Base-by-base conservation (phyloP, 495 filamentous ascomycete species). In the Zalerion maritima region DNA sequence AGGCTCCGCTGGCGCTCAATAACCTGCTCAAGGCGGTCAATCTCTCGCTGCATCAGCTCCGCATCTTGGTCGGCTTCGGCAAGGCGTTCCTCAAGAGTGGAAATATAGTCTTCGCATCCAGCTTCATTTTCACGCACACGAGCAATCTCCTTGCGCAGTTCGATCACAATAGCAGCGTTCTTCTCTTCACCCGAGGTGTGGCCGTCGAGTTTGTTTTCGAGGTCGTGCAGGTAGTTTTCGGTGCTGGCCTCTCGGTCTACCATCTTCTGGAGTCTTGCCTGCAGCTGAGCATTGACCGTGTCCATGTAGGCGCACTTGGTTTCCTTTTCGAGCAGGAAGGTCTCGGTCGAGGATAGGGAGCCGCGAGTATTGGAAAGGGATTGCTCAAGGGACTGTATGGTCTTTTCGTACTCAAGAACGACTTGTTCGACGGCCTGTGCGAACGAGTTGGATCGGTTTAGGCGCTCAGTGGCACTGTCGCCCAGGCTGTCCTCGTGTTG, bases 371-470 rank as follows among this genome's bases (percentile, higher is more conserved):
- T 89, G 1, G 91, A 84, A 9, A 99, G 70, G 1, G 85, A 91
- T 22, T 82, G 71, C 57, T 99, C 91, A 15, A 99, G 69, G 40
- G 67, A 78, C 48, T 94, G 83, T 35, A 99, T 96, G 0, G 89
- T 99, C 67, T 92, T 94, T 43, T 99, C 89, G 49, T 99, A 99
- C 46, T 99, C 89, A 11, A 96, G 57, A 10, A 99, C 82, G 22
- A 99, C 82, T 46, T 89, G 78, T 44, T 99, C 91, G 17, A 94
- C 86, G 23, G 85, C 85, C 50, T 89, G 75, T 5, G 87, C 84
- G 53, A 96, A 94, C 6, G 81, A 86, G 42, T 85, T 89, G 11
- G 89, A 96, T 11, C 87, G 75, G 45, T 94, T 91, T 33, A 96
- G 59, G 34, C 91, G 66, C 49, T 94, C 85, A 5, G 85, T 73